phyloP scores from a whole-genome alignment of 768 basidiomycete species.

The Lactifluus hygrophoroides region DNA sequence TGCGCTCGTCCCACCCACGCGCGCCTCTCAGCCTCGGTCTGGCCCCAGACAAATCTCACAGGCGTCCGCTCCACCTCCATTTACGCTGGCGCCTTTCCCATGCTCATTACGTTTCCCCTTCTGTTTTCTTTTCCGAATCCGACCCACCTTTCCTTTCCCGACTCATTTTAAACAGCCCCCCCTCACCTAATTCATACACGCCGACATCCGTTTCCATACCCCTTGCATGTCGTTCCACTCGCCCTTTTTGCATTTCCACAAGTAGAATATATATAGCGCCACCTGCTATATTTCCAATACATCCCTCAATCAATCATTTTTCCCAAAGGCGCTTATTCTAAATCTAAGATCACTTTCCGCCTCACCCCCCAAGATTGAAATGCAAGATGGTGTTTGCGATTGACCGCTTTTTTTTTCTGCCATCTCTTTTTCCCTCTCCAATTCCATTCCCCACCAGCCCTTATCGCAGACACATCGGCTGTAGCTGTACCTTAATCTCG shows the following conservation, averaged over 20 bases:
- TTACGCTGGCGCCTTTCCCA: slow-evolving; percentile 11
- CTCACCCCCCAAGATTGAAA: not conserved
- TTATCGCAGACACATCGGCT: not conserved
- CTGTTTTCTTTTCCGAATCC: slow-evolving; percentile 5
- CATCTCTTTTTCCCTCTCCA: not conserved
- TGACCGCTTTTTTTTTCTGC: not conserved
- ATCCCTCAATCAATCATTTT: slow-evolving; percentile 5
- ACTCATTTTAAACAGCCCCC: not conserved
- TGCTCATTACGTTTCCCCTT: slow-evolving; percentile 14
- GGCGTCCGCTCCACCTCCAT: slow-evolving; percentile 9
- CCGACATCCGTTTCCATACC: slow-evolving; percentile 1
- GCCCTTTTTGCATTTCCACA: slow-evolving; percentile 1
- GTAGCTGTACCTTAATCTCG: not conserved
- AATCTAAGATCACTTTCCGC: not conserved
- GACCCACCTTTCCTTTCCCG: slow-evolving; percentile 12
- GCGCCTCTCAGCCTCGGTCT: slow-evolving; percentile 1
- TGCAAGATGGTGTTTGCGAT: not conserved
- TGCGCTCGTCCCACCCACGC: not conserved
- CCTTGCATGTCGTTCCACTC: not conserved
- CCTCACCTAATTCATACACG: not conserved
- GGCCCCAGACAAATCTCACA: not conserved
- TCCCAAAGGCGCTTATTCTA: not conserved
- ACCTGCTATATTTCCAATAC: not conserved
- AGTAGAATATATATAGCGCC: not conserved
- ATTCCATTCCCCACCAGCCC: not conserved